These are phyloP conservation scores for Liriodendron chinense DNA, from an alignment of 164 flowering plant species.

Conservation along the genomic window DNA sequence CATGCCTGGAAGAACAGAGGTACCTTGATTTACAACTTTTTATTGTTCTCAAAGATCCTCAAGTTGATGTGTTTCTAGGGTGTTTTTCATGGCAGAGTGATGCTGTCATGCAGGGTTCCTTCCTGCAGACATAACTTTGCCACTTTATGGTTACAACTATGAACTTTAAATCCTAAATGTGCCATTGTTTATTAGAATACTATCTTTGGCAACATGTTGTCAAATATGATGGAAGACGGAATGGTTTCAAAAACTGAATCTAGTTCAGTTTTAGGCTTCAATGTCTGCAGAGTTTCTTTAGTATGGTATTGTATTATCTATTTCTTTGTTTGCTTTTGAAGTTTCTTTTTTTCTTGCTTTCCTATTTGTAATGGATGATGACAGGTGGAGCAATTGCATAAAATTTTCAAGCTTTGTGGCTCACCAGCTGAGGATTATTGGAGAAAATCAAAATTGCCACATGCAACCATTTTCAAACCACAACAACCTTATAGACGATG, in stretches of 20 bases:
- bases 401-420: conserved; percentile 96
- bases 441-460: conserved; percentile 92
- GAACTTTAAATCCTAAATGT: too few species aligned
- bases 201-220: too few species aligned
- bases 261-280: too few species aligned
- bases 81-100: background rate
- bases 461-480: conserved; percentile 94
- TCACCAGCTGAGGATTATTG: conserved; percentile 97
- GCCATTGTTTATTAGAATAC: too few species aligned
- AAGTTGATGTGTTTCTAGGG: background rate
- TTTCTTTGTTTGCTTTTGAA: background rate
- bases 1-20: conserved; percentile 99
- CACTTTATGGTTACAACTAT: too few species aligned
- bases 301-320: too few species aligned
- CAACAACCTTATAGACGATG: conserved; percentile 84
- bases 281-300: too few species aligned
- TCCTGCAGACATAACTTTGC: too few species aligned
- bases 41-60: background rate
- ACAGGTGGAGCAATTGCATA: conserved; percentile 95
- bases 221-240: too few species aligned
- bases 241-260: too few species aligned
- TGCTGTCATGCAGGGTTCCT: too few species aligned
- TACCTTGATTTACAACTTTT: conserved; percentile 16
- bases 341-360: background rate
- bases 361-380: background rate